Base-by-base conservation (phyloP, 768 basidiomycete genomes). In the Cystoderma amianthinum region DNA sequence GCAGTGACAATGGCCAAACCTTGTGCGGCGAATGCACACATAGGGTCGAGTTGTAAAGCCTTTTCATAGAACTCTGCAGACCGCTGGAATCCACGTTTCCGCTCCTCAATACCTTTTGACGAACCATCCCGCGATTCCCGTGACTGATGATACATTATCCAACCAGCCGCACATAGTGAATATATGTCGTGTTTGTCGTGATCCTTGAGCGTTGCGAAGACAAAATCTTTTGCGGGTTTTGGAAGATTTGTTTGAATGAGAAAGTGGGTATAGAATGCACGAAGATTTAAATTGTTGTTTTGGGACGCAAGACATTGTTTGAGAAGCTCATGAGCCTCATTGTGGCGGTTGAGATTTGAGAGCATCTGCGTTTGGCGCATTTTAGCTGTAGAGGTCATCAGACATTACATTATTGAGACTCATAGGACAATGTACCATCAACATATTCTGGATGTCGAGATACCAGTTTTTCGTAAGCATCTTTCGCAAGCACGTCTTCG, bases 361-460 rank as follows among this genome's bases (percentile, higher is more conserved):
- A 84, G 70, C 74, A 97, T 82, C 13, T 85, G 77, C 0, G 94
- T 89, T 47, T 89, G 85, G 18, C 95, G 84, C 33, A 95, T 78
- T 68, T 98, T 98, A 48, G 94, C 95, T 98, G 52, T 32, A 24
- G 32, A 16, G 2, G 12, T 19, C n/a, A 36, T 32, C 41, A 33
- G 15, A 32, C 32, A 10, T 33, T 44, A 33, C 30, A 35, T 28
- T 15, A 23, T n/a, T 41, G 24, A 25, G 32, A 20, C 5, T 16
- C 5, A 30, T 20, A 39, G 35, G n/a, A 22, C 25, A 38, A 40
- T 23, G 67, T 49, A 95, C 94, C 95, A 56, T 97, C 95, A 17
- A 93, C 77, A 56, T 95, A 97, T 63, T 98, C 96, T 1, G 94
- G 91, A 68, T 98, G 95, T 40, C 85, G 73, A n/a, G 78, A 66